A percentile compares a stretch with the other conserved stretches of the same genome.
phyloP scores from a whole-genome alignment of 2,329 filamentous ascomycete genomes.

The Xylariales sp. region DNA sequence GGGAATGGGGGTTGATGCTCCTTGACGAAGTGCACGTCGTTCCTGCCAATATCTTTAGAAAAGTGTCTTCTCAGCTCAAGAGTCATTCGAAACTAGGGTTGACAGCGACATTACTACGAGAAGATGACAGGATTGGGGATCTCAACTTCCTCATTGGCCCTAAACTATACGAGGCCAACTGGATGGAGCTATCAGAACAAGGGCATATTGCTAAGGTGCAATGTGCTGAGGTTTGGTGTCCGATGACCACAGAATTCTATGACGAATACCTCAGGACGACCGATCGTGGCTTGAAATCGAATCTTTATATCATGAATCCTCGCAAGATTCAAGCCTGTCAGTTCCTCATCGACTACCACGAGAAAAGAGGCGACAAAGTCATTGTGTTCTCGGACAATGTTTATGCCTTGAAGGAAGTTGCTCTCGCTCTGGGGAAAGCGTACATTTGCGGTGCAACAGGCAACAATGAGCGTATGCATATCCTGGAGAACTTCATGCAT shows the following conservation, averaged over 20 bases:
- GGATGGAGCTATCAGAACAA: slow-evolving; percentile 97
- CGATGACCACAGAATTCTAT: slow-evolving; percentile 98
- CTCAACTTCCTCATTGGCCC: slow-evolving; percentile 96
- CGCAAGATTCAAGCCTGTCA: slow-evolving; percentile 96
- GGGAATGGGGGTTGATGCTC: slow-evolving; percentile 97
- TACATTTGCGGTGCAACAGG: slow-evolving; percentile 89
- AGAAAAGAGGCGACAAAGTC: slow-evolving; percentile 90
- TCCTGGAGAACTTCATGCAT: slow-evolving; percentile 92
- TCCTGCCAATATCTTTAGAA: slow-evolving; percentile 91
- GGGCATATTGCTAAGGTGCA: slow-evolving; percentile 96
- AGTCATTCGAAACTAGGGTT: slow-evolving; percentile 92
- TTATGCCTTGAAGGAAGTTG: slow-evolving; percentile 83
- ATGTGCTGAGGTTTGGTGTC: slow-evolving; percentile 98
- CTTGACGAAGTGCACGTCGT: slow-evolving; percentile 98
- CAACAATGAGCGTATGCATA: slow-evolving; percentile 78
- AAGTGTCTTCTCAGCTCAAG: slow-evolving; percentile 88
- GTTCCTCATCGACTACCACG: slow-evolving; percentile 97
- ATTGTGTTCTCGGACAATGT: slow-evolving; percentile 99
- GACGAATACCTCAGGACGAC: slow-evolving; percentile 71
- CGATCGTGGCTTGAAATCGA: slow-evolving; percentile 30
- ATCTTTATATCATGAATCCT: slow-evolving; percentile 94
- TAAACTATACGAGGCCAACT: slow-evolving; percentile 97
- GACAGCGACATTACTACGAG: slow-evolving; percentile 87
- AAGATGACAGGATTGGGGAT: slow-evolving; percentile 98
- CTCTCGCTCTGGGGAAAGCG: slow-evolving; percentile 75